These are phyloP conservation scores for Lodderomyces elongisporus DNA, from an alignment of 1,139 yeast species.

Conservation along the genomic window DNA sequence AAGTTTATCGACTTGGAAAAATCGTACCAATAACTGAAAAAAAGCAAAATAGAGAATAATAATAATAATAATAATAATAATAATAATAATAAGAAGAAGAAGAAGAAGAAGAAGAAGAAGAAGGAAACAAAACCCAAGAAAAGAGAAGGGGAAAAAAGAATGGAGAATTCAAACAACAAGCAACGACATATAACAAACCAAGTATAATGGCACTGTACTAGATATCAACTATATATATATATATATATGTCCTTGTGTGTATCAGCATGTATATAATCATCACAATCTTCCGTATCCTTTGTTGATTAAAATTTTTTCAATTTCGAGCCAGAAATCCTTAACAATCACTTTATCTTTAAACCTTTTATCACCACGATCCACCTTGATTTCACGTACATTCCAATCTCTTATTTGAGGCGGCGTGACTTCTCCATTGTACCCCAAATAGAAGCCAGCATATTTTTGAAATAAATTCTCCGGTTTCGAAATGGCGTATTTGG, in stretches of 20 bases:
- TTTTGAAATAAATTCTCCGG: slow-evolving; percentile 80
- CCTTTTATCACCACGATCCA: slow-evolving; percentile 74
- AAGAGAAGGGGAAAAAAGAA: too few species aligned
- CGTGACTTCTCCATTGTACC: slow-evolving; percentile 72
- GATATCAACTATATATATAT: too few species aligned
- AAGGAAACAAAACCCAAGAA: too few species aligned
- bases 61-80: too few species aligned
- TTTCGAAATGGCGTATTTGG: slow-evolving; percentile 75
- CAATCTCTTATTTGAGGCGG: slow-evolving; percentile 76
- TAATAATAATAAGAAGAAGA: too few species aligned
- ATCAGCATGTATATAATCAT: too few species aligned
- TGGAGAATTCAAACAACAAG: too few species aligned
- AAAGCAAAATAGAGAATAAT: too few species aligned
- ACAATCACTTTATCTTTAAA: slow-evolving; percentile 87
- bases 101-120: too few species aligned
- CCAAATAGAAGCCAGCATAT: slow-evolving; percentile 76
- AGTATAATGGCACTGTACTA: too few species aligned
- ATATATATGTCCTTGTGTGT: too few species aligned
- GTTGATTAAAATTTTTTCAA: slow-evolving; percentile 55
- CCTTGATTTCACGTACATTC: slow-evolving; percentile 75
- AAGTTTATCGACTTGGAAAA: slow-evolving; percentile 50
- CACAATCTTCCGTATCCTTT: slow-evolving; percentile 37
- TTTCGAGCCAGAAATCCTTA: slow-evolving; percentile 75
- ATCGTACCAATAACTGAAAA: slow-evolving; percentile 31
- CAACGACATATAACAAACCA: too few species aligned